A percentile compares a stretch with the other conserved stretches of the same genome.
phyloP scores from a whole-genome alignment of 495 filamentous ascomycete species.

The Geoglossum glabrum region DNA sequence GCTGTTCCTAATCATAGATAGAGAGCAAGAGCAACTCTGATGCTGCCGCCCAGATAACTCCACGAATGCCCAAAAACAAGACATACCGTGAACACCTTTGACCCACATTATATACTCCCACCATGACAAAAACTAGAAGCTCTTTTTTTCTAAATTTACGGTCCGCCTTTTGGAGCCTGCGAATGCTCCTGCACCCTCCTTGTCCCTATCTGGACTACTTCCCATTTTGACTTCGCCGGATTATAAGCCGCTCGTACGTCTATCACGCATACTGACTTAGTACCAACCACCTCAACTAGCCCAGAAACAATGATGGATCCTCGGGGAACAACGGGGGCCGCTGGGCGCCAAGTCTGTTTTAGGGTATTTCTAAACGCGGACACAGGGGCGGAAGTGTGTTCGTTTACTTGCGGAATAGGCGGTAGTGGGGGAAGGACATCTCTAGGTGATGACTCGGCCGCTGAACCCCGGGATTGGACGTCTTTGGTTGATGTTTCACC shows the following conservation, averaged over 20 bases:
- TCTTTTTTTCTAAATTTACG: not conserved
- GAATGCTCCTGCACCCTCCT: constrained; percentile 14
- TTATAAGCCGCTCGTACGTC: constrained; percentile 42
- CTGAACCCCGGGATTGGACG: not conserved
- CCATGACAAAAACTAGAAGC: not conserved
- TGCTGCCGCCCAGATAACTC: not conserved
- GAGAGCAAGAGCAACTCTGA: not conserved
- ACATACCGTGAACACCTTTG: not conserved
- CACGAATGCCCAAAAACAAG: not conserved
- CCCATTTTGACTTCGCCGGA: constrained; percentile 20
- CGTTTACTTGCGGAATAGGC: constrained; percentile 4
- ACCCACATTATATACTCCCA: not conserved
- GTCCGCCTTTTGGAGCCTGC: constrained; percentile 16
- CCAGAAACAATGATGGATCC: constrained; percentile 46
- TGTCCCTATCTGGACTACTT: constrained; percentile 9
- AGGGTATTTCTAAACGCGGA: constrained; percentile 33
- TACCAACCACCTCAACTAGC: constrained; percentile 41
- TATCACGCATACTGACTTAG: constrained; percentile 32
- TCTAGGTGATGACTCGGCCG: not conserved
- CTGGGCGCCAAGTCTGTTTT: constrained; percentile 22
- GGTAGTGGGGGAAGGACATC: constrained; percentile 1
- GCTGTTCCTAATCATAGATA: not conserved
- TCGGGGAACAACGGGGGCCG: constrained; percentile 29
- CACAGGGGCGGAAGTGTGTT: constrained; percentile 1
- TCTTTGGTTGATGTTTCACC: not conserved